Base-by-base conservation (phyloP, 2,329 filamentous ascomycete genomes). In the Nannizzia gypsea region DNA sequence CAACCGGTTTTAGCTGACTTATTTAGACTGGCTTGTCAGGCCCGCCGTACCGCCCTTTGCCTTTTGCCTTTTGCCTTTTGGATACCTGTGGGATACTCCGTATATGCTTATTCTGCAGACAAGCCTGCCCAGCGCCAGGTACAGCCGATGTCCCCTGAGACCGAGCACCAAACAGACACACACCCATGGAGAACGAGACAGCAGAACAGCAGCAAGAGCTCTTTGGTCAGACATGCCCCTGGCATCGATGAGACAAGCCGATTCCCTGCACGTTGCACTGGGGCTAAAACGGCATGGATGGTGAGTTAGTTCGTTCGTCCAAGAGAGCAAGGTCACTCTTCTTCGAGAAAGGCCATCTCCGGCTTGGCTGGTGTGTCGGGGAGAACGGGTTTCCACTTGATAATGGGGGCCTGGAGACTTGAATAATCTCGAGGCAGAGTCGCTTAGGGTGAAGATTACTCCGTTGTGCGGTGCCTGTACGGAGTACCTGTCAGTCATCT, bases 221-320 rank as follows among this genome's bases (percentile, higher is more conserved):
- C 11, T 17, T 42, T 26, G 44, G 44, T 26, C 44, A 24, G 38
- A 63, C 46, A 63, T 64, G 15, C 34, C 40, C 15, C 36, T 56
- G 11, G 38, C n/a, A 26, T 31, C 60, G 20, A 50, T 50, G 20
- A 36, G 31, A 20, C 50, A 40, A 28, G 64, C 61, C 6, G 64
- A 63, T 40, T 50, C 44, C n/a, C 64, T 61, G 46, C 62, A 61
- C n/a, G 64, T 65, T 26, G 61, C 61, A 24, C 64, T 63, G 8
- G 64, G 64, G 6, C 65, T 48, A 48, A 48, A 48, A 48, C 44
- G 44, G 4, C 44, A 48, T 48, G 44, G 44, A 48, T 48, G 9
- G 11, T 3, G 42, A 20, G n/a, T n/a, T n/a, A n/a, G n/a, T 20
- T 20, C 20, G 42, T 46, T 46, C 42, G 42, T 46, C 38, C 38